A percentile compares a stretch with the other conserved stretches of the same genome.
Evolutionary conservation across 2,329 filamentous ascomycete species (phyloP).

Genomic region (Talaromyces sp.): DNA sequence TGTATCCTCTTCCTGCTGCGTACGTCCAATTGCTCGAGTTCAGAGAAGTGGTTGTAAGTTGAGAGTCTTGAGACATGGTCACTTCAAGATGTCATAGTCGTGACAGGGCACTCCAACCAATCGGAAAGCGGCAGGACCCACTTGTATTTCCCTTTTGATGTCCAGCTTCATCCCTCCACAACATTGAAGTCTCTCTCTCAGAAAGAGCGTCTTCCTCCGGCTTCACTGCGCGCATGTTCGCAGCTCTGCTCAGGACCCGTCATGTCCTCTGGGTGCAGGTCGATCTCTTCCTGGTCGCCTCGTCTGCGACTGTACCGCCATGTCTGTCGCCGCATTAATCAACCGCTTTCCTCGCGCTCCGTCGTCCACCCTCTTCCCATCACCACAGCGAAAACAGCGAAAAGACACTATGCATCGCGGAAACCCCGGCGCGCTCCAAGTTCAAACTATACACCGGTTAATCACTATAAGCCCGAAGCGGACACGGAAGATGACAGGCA

Average conservation of each 20-base stretch:
- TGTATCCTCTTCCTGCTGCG: not conserved
- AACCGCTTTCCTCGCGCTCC: not conserved
- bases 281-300: not conserved
- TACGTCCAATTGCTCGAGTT: not conserved
- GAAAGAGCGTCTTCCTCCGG: not conserved
- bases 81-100: not conserved
- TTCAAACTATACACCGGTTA: too few relatives aligned
- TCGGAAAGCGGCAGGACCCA: conserved; percentile 2
- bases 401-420: not conserved
- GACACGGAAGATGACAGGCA: not conserved
- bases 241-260: not conserved
- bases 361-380: not conserved
- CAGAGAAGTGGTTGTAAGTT: not conserved
- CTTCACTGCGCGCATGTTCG: not conserved
- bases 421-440: not conserved
- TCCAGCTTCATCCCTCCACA: not conserved
- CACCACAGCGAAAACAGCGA: not conserved
- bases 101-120: not conserved
- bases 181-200: not conserved
- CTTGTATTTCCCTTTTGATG: not conserved
- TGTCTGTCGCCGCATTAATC: not conserved
- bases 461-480: not conserved
- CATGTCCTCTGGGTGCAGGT: not conserved
- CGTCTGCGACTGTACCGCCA: not conserved
- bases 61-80: too few relatives aligned